Conservation (phyloP, 192 early-diverging fungal genomes). For the Umbelopsis ramanniana region DNA sequence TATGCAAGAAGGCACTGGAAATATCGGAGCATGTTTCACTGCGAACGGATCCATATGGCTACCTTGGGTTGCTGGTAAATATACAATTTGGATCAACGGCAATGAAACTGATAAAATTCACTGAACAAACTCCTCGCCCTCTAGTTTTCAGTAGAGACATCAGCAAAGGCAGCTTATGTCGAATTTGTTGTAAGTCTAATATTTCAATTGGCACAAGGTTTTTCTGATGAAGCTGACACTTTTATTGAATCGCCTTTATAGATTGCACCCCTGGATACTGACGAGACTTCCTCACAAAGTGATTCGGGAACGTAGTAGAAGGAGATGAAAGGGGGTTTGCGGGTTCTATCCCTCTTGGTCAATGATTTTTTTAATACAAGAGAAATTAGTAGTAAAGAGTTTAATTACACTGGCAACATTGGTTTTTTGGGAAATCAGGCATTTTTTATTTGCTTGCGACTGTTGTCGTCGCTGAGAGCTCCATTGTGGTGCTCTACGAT, state of each 20-base stretch:
- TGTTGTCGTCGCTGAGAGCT: too few relatives aligned
- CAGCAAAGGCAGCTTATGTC: conserved; percentile 8
- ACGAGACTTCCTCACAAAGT: background rate
- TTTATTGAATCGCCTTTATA: background rate
- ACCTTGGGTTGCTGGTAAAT: conserved; percentile 4
- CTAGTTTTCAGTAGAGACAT: conserved; percentile 13
- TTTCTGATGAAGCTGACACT: background rate
- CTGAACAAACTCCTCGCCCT: background rate
- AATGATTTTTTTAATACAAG: too few relatives aligned
- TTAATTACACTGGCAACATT: too few relatives aligned
- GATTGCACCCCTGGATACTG: background rate
- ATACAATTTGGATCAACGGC: background rate
- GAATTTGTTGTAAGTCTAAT: conserved; percentile 1
- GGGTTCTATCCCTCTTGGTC: too few relatives aligned
- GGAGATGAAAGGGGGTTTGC: too few relatives aligned
- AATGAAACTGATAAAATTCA: background rate
- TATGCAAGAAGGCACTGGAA: conserved; percentile 18
- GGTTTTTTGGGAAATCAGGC: too few relatives aligned
- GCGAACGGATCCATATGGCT: conserved; percentile 15
- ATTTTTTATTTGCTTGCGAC: too few relatives aligned
- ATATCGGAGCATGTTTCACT: conserved; percentile 12
- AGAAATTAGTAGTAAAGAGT: too few relatives aligned
- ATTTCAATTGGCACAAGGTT: background rate
- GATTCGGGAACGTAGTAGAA: too few relatives aligned
- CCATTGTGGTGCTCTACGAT: too few relatives aligned